Base-by-base conservation (phyloP, 768 basidiomycete species). In the Lactifluus piperatus region DNA sequence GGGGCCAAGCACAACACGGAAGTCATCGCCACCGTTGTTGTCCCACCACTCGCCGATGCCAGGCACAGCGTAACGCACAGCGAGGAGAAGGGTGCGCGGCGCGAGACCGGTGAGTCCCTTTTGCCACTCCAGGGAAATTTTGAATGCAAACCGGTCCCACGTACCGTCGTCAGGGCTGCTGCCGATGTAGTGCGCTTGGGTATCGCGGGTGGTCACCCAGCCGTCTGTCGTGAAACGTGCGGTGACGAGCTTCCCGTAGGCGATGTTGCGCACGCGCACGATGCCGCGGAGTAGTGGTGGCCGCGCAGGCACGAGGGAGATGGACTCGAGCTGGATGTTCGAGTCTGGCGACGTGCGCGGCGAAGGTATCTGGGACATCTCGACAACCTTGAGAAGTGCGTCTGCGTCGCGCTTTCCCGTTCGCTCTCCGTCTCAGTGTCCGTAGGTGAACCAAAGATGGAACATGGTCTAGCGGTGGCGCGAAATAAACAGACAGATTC, bases 171-270 rank as follows among this genome's bases (percentile, higher is more conserved):
- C 45, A 3, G 26, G 14, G 5, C 13, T 22, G 20, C 41, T 20
- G 18, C 41, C 49, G 1, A 11, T 26, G 51, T 58, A 52, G 2
- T 39, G 45, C 29, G 51, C 57, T 4, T 22, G 45, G 10, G 77
- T 76, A 63, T 81, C 80, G 26, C 71, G 74, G 5, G 75, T 74
- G 7, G 80, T 81, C 65, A 76, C 73, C 80, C 80, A 81, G 68
- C 73, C 70, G 63, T 81, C 80, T 48, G 77, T 66, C 4, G 80
- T 80, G 69, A 79, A 81, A 11, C 79, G 68, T 7, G 77, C 71
- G 0, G 71, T 71, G 45, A 81, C 75, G 68, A 70, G 69, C 68
- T 81, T 81, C 59, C 73, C 71, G 58, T 74, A 81, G 7, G 77
- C 68, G 48, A 80, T 62, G 67, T 81, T 81, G 57, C 72, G 70